These are phyloP conservation scores for Penicillium arizonense DNA, from an alignment of 495 filamentous ascomycete species.

Conservation along the genomic window DNA sequence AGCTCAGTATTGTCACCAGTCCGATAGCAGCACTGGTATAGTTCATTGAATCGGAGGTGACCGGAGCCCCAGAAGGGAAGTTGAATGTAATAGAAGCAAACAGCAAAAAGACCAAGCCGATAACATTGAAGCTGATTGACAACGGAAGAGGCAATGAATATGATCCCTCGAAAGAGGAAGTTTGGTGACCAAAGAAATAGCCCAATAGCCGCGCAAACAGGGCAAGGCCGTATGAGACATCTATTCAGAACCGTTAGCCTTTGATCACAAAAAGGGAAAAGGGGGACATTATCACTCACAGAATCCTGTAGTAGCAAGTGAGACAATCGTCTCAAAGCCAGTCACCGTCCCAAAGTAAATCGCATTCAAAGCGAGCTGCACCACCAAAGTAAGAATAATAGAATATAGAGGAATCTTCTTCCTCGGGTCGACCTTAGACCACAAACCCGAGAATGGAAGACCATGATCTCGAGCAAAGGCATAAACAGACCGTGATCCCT, in stretches of 20 bases:
- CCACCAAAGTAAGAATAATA: conserved; percentile 36
- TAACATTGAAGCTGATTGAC: conserved; percentile 40
- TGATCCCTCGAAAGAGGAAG: conserved; percentile 28
- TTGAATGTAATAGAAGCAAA: conserved; percentile 55
- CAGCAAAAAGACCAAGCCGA: conserved; percentile 47
- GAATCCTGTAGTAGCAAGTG: conserved; percentile 53
- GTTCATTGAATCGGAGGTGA: conserved; percentile 53
- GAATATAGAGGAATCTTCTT: conserved; percentile 44
- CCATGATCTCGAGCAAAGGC: conserved; percentile 52
- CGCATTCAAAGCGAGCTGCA: conserved; percentile 51
- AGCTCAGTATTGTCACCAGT: conserved; percentile 44
- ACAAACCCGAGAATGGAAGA: conserved; percentile 42
- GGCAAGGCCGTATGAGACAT: conserved; percentile 54
- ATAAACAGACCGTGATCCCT: conserved; percentile 45
- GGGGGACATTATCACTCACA: conserved; percentile 33
- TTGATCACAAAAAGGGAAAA: conserved; percentile 11
- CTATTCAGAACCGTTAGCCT: conserved; percentile 14
- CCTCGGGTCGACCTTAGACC: conserved; percentile 40
- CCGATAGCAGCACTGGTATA: conserved; percentile 54
- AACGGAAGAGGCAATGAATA: conserved; percentile 27
- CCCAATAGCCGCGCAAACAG: conserved; percentile 48
- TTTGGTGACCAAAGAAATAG: conserved; percentile 35
- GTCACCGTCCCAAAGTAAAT: conserved; percentile 56
- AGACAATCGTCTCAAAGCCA: conserved; percentile 54
- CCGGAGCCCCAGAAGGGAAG: conserved; percentile 48